A percentile compares a stretch with the other conserved stretches of the same genome.
Conservation (phyloP, 1,284 basidiomycete genomes). For the Ceratobasidium sp. region DNA sequence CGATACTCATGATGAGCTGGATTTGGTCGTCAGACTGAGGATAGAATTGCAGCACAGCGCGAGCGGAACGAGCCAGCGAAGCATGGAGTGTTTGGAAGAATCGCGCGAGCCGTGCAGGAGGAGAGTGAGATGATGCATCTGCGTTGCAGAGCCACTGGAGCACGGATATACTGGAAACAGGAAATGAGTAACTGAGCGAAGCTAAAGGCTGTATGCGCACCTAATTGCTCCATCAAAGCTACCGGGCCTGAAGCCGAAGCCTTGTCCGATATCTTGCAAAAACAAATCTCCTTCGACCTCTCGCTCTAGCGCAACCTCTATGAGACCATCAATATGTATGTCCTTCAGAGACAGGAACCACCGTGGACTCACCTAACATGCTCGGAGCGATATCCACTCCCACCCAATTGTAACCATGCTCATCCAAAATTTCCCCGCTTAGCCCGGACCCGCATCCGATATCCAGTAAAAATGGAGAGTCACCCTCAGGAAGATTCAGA, state of each 20-base stretch:
- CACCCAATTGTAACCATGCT: conserved; percentile 93
- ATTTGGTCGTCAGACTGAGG: conserved; percentile 96
- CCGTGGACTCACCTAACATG: conserved; percentile 81
- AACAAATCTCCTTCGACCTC: conserved; percentile 95
- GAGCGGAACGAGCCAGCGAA: conserved; percentile 87
- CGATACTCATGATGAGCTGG: conserved; percentile 91
- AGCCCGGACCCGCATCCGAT: conserved; percentile 98
- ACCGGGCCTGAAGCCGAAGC: conserved; percentile 94
- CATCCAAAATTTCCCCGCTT: conserved; percentile 96
- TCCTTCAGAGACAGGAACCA: neutral
- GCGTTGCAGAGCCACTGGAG: conserved; percentile 99
- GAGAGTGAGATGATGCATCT: conserved; percentile 91
- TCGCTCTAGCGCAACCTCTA: conserved; percentile 93
- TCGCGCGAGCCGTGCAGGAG: conserved; percentile 87
- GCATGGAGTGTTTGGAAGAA: conserved; percentile 99
- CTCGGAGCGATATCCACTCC: conserved; percentile 96
- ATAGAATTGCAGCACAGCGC: conserved; percentile 96
- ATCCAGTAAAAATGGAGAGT: conserved; percentile 88
- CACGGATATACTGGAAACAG: conserved; percentile 83
- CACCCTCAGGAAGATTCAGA: conserved; percentile 79
- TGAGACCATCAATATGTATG: neutral
- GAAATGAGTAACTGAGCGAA: neutral
- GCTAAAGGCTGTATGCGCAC: conserved; percentile 57
- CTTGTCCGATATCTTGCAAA: conserved; percentile 92
- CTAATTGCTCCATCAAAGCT: conserved; percentile 98